Percentiles rank a stretch among this genome's conserved stretches.
phyloP scores from a whole-genome alignment of 371 early-diverging fungal genomes.

The Gilbertella persicaria region DNA sequence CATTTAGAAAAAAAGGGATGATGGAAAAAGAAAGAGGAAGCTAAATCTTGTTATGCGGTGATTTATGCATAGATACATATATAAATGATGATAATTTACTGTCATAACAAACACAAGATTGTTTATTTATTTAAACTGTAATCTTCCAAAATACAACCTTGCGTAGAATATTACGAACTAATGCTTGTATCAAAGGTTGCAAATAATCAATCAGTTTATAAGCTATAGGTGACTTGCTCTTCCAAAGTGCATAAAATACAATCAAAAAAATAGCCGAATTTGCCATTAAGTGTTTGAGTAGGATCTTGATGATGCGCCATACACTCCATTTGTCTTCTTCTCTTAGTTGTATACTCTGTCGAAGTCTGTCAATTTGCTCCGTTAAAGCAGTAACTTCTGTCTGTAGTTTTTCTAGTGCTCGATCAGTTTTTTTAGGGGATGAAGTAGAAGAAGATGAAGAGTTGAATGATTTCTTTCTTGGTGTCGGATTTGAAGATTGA shows the following conservation, averaged over 20 bases:
- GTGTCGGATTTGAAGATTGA: slow-evolving; percentile 1
- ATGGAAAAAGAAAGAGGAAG: not conserved
- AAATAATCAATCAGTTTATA: slow-evolving; percentile 32
- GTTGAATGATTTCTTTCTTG: slow-evolving; percentile 2
- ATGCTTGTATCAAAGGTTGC: slow-evolving; percentile 27
- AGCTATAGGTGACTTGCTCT: slow-evolving; percentile 41
- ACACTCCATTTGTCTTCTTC: slow-evolving; percentile 36
- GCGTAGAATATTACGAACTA: slow-evolving; percentile 21
- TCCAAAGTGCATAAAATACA: slow-evolving; percentile 33
- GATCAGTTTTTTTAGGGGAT: slow-evolving; percentile 1
- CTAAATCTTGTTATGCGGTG: not conserved
- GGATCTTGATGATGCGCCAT: slow-evolving; percentile 18
- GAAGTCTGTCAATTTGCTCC: slow-evolving; percentile 47
- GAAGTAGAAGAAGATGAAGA: not conserved
- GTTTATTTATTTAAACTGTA: slow-evolving; percentile 25
- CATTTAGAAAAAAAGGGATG: not conserved
- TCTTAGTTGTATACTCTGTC: slow-evolving; percentile 23
- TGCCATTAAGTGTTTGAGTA: slow-evolving; percentile 35
- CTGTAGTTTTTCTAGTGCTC: slow-evolving; percentile 49
- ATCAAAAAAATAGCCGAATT: slow-evolving; percentile 38
- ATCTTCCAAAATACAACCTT: slow-evolving; percentile 43
- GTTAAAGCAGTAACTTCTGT: slow-evolving; percentile 52
- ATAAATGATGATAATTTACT: slow-evolving; percentile 1
- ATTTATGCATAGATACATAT: not conserved
- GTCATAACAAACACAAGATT: not conserved